Percentiles rank a stretch among this genome's conserved stretches.
Evolutionary conservation across 1,139 yeast genomes (phyloP).

Genomic region (Hemisphaericaspora lyxosophila): DNA sequence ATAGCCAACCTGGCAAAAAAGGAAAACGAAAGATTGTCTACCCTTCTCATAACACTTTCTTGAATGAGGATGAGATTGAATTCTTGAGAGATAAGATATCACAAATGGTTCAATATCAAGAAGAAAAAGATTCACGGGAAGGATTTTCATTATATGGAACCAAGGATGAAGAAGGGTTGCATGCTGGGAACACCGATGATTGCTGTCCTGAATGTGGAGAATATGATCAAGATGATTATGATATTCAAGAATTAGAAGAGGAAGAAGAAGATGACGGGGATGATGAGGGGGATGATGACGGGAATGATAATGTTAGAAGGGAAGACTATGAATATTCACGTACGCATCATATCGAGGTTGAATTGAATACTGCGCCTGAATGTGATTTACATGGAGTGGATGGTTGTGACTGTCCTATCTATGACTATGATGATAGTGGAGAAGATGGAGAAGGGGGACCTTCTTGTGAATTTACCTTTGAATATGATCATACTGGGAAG

Average conservation of each 20-base stretch:
- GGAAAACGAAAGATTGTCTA: constrained; percentile 3
- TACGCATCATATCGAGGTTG: constrained; percentile 45
- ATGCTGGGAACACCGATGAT: constrained; percentile 29
- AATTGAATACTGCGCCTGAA: constrained; percentile 34
- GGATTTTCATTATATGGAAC: constrained; percentile 43
- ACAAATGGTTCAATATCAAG: constrained; percentile 21
- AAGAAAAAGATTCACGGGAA: constrained; percentile 5
- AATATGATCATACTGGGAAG: constrained; percentile 44
- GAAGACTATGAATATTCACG: constrained; percentile 27
- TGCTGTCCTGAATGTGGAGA: constrained; percentile 15
- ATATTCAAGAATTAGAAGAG: constrained; percentile 35
- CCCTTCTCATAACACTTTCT: background rate
- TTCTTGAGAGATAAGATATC: constrained; percentile 31
- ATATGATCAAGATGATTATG: constrained; percentile 37
- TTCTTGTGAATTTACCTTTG: constrained; percentile 46
- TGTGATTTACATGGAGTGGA: constrained; percentile 33
- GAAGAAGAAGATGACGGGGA: constrained; percentile 30
- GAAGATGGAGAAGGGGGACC: constrained; percentile 30
- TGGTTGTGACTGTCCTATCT: constrained; percentile 33
- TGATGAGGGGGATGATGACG: constrained; percentile 20
- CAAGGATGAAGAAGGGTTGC: constrained; percentile 43
- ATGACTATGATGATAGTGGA: constrained; percentile 18
- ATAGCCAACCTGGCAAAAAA: constrained; percentile 8
- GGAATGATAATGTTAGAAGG: no score
- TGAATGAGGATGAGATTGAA: constrained; percentile 35